Evolutionary conservation across 371 early-diverging fungal species (phyloP), one percentile per base, ranked within the genome.

Genomic region (Actinomortierella ambigua): DNA sequence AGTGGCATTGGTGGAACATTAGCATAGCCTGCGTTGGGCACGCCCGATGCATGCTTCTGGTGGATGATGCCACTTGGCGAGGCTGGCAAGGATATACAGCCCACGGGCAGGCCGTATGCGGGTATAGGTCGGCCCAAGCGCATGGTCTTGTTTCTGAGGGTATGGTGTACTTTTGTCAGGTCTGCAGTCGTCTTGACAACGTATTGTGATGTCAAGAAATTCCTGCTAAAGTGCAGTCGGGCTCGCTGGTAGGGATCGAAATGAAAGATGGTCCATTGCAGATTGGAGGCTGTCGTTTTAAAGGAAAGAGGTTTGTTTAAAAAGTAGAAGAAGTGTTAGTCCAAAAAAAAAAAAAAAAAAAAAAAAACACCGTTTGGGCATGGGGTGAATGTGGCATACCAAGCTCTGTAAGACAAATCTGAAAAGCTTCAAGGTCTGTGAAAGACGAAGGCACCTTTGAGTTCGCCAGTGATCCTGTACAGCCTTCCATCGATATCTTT

Each of bases 171-270:
- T 34, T 34, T 34, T 11, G 11, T 34, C 4, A 34, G 34, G 7
- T 34, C 34, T 34, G 34, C 11, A 34, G 34, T 34, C 7, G 34
- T 11, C 34, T 4, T 34, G 4, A 11, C 11, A 11, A 34, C 11
- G 34, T 34, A 34, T 34, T 11, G 7, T 11, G 34, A 34, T 34
- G 34, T 34, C 7, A 34, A 11, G 50, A 62, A 71, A 1, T 62
- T 22, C 41, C 63, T 54, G 18, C 71, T 65, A 29, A 65, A 56
- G 27, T 71, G 66, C 15, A 71, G 51, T 20, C 65, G 71, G 0
- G 71, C 63, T 22, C 65, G 65, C 28, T 65, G 59, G 40, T 71
- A 71, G 11, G 71, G 71, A 24, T 65, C 63, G 52, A 71, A 71
- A 20, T 55, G 46, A 46, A 62, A 63, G 0, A 42, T 52, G 1